Conservation (phyloP, 768 basidiomycete genomes). For the Mrakia blollopis region DNA sequence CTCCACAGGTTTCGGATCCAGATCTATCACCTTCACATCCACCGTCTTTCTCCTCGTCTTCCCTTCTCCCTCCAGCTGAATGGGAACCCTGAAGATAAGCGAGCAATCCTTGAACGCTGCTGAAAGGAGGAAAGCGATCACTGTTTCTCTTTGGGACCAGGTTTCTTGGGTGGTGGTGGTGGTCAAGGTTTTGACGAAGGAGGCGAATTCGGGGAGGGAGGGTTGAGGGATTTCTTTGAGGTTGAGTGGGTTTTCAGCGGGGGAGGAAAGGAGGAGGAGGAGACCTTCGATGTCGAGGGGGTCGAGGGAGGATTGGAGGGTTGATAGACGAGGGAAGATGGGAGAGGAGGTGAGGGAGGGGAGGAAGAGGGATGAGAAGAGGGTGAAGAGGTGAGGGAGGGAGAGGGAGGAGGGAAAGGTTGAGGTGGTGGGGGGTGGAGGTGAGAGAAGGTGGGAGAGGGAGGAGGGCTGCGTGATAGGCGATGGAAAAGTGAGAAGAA, state of each 20-base stretch:
- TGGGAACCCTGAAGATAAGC: slow-evolving; percentile 51
- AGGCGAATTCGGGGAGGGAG: slow-evolving; percentile 53
- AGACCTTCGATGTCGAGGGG: slow-evolving; percentile 80
- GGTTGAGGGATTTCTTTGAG: slow-evolving; percentile 32
- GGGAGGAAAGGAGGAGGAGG: slow-evolving; percentile 35
- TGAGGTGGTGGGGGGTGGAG: slow-evolving; percentile 33
- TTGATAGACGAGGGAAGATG: slow-evolving; percentile 53
- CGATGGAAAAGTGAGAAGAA: slow-evolving; percentile 20
- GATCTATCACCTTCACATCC: slow-evolving; percentile 73
- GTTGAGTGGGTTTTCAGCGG: slow-evolving; percentile 22
- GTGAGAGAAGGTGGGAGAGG: slow-evolving; percentile 56
- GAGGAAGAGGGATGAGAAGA: slow-evolving; percentile 33
- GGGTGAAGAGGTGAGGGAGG: slow-evolving; percentile 1
- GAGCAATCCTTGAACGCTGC: slow-evolving; percentile 98
- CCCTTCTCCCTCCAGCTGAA: slow-evolving; percentile 31
- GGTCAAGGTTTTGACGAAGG: slow-evolving; percentile 51
- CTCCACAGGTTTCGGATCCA: slow-evolving; percentile 70
- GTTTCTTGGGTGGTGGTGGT: slow-evolving; percentile 47
- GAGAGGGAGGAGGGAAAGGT: slow-evolving; percentile 4
- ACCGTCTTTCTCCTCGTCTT: slow-evolving; percentile 35
- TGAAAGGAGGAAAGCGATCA: slow-evolving; percentile 74
- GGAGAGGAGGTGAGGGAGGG: slow-evolving; percentile 47
- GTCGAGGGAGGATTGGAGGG: slow-evolving; percentile 62
- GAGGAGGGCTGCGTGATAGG: slow-evolving; percentile 45
- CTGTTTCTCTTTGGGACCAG: slow-evolving; percentile 48